These are phyloP conservation scores for Epichloe uncinata DNA, from an alignment of 2,329 filamentous ascomycete genomes.

Conservation along the genomic window DNA sequence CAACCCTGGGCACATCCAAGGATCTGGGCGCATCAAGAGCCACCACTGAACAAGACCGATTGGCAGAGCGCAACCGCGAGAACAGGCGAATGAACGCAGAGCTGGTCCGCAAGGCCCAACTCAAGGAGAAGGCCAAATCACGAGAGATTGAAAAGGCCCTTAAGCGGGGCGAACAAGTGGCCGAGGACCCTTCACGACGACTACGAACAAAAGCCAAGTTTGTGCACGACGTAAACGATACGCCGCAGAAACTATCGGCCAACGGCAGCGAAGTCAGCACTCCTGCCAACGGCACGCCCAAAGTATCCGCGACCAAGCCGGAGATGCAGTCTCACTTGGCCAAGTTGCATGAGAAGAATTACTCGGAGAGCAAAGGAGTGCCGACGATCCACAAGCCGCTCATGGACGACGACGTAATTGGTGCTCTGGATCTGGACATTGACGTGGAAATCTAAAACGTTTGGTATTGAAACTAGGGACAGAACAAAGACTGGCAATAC, in stretches of 20 bases:
- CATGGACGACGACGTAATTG: slow-evolving; percentile 88
- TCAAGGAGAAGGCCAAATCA: slow-evolving; percentile 59
- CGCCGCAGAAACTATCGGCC: slow-evolving; percentile 30
- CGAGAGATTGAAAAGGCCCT: slow-evolving; percentile 47
- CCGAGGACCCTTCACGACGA: slow-evolving; percentile 46
- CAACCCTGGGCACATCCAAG: slow-evolving; percentile 42
- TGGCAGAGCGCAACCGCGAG: slow-evolving; percentile 70
- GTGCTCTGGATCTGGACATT: slow-evolving; percentile 75
- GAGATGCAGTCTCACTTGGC: slow-evolving; percentile 36
- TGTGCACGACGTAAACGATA: slow-evolving; percentile 47
- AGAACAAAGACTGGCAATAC: background rate
- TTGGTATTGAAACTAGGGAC: no score
- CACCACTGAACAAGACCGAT: slow-evolving; percentile 61
- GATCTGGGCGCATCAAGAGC: slow-evolving; percentile 34
- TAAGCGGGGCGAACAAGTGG: slow-evolving; percentile 48
- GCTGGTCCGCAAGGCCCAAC: slow-evolving; percentile 77
- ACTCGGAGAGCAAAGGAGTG: slow-evolving; percentile 44
- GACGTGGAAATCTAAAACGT: slow-evolving; percentile 63
- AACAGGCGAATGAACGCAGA: slow-evolving; percentile 80
- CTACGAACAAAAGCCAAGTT: slow-evolving; percentile 56
- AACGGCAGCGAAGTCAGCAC: slow-evolving; percentile 37
- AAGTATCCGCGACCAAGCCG: slow-evolving; percentile 27
- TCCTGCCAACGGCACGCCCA: slow-evolving; percentile 40
- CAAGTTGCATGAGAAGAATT: slow-evolving; percentile 39
- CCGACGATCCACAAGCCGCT: slow-evolving; percentile 64